These are phyloP conservation scores for Hypocreales sp. DNA, from an alignment of 2,329 filamentous ascomycete species.

Conservation along the genomic window DNA sequence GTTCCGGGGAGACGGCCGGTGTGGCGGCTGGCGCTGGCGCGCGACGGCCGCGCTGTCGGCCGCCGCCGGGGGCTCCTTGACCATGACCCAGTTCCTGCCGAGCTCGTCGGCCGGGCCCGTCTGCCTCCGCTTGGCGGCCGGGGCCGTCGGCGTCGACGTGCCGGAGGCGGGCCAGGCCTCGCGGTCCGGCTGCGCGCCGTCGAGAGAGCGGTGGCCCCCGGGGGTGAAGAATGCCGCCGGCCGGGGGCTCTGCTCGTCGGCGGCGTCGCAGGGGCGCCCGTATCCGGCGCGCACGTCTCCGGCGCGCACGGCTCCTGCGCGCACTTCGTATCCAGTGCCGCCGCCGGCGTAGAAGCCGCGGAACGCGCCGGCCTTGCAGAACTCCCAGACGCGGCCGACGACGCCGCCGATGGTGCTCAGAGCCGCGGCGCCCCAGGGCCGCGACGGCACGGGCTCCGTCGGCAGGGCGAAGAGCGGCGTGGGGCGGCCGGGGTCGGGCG, in stretches of 20 bases:
- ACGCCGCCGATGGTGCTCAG: slow-evolving; percentile 49
- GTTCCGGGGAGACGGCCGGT: slow-evolving; percentile 12
- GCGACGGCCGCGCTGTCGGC: no score
- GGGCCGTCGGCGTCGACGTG: slow-evolving; percentile 26
- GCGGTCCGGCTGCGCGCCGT: slow-evolving; percentile 9
- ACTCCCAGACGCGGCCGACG: slow-evolving; percentile 69
- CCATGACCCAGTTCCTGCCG: slow-evolving; percentile 56
- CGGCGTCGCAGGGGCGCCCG: no score
- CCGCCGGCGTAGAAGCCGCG: slow-evolving; percentile 77
- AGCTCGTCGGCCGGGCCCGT: slow-evolving; percentile 39
- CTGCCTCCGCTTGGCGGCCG: slow-evolving; percentile 37
- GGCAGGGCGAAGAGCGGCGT: slow-evolving; percentile 17
- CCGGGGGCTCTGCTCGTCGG: no score
- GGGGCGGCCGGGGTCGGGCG: slow-evolving; percentile 13
- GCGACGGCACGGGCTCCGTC: slow-evolving; percentile 12
- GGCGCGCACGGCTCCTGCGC: no score
- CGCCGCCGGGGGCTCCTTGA: slow-evolving; percentile 26
- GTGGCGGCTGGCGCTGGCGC: slow-evolving; percentile 10
- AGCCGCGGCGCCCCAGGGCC: slow-evolving; percentile 42
- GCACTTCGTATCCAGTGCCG: slow-evolving; percentile 54
- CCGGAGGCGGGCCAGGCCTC: no score
- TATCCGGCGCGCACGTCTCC: slow-evolving; percentile 12
- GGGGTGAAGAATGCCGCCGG: no score
- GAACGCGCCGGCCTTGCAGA: slow-evolving; percentile 63
- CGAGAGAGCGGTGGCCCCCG: no score